Evolutionary conservation across 2,329 filamentous ascomycete species (phyloP), one percentile per base, ranked within the genome.

Genomic region (Onygenales sp.): DNA sequence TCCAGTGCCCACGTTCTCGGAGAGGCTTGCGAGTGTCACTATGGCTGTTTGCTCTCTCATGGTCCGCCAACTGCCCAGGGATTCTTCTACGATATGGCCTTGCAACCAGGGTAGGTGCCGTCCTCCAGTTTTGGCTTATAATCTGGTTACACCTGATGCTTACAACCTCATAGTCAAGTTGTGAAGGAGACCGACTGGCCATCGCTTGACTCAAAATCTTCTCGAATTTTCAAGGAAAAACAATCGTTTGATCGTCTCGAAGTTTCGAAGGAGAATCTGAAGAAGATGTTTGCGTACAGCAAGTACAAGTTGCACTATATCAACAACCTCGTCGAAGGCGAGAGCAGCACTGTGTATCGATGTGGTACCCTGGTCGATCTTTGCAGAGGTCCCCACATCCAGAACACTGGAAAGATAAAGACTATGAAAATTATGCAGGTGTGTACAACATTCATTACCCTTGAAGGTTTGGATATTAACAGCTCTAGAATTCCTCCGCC

Each of bases 261-360:
- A 59, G 81, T 96, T 66, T 87, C 87, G 60, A 97, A 97, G 74
- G 87, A 92, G 52, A 85, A 97, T 61, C 79, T 97, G 50, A 81
- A 93, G 51, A 89, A 95, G 69, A 95, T 97, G 88, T 97, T 97
- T 77, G 83, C 84, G 63, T 94, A 95, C 79, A 96, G 94, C 80
- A 93, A 93, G 70, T 97, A 95, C 78, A 97, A 98, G 81, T 84
- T 95, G 69, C 88, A 96, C 71, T 95, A 97, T 71, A 97, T 98
- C 75, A 86, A 89, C 63, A 87, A 90, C 76, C 90, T 94, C 72
- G 88, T 97, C 57, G 89, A 95, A 62, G 90, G 89, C 62, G 91
- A 89, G 53, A 89, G 81, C 67, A 95, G 89, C 68, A 97, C 93
- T 8, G 92, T 97, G 42, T 98, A 97, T 72, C 84, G 89, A 59